Evolutionary conservation across 495 filamentous ascomycete genomes (phyloP).

Genomic region (Trichocladium uniseriatum): DNA sequence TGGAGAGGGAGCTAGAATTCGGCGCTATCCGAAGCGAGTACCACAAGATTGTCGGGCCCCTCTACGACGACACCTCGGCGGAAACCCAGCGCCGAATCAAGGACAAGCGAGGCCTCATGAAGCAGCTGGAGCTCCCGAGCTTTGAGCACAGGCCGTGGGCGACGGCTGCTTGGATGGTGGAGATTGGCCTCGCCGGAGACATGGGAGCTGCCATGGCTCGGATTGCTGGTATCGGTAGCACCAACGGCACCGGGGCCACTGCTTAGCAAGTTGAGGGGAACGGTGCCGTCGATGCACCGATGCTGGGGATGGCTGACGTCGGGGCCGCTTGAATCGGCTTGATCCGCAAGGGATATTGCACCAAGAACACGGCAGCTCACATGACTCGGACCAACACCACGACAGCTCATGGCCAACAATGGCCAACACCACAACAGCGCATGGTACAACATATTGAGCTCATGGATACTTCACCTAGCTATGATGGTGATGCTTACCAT

Average conservation of each 20-base stretch:
- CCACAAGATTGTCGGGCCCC: neutral
- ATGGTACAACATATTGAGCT: no score
- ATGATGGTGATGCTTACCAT: no score
- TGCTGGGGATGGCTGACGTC: neutral
- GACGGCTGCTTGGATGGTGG: conserved; percentile 3
- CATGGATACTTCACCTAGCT: no score
- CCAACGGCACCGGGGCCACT: neutral
- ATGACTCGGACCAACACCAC: no score
- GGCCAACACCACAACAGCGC: no score
- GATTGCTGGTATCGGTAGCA: neutral
- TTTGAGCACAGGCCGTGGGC: conserved; percentile 11
- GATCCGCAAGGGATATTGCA: no score
- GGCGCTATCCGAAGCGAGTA: neutral
- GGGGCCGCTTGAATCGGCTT: neutral
- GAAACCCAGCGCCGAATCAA: neutral
- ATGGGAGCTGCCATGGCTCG: neutral
- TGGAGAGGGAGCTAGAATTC: conserved; percentile 1
- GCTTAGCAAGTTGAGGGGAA: neutral
- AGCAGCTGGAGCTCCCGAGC: conserved; percentile 2
- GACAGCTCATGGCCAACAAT: no score
- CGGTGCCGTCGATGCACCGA: neutral
- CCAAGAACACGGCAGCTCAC: no score
- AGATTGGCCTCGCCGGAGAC: neutral
- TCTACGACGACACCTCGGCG: neutral
- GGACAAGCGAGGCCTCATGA: neutral